Conservation (phyloP, 1,284 basidiomycete species). For the Cutaneotrichosporon sp. region DNA sequence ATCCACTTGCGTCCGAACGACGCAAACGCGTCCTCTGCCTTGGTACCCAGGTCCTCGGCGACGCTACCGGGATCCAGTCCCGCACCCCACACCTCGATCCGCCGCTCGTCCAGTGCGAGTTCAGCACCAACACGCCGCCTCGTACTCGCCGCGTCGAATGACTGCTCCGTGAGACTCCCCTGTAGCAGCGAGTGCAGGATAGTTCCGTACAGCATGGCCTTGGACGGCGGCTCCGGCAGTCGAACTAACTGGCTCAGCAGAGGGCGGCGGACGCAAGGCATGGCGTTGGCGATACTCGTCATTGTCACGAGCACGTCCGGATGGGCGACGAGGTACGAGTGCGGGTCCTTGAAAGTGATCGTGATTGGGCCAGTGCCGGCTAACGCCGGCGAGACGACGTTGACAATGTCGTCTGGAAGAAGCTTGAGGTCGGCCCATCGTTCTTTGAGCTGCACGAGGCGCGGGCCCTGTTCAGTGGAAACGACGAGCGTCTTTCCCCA, state of each 20-base stretch:
- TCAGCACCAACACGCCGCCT: conserved; percentile 31
- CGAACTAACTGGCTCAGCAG: conserved; percentile 63
- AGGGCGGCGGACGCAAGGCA: conserved; percentile 75
- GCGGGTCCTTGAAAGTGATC: conserved; percentile 38
- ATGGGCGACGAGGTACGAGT: conserved; percentile 63
- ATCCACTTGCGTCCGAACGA: conserved; percentile 44
- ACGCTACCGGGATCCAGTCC: conserved; percentile 43
- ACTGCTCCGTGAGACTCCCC: conserved; percentile 55
- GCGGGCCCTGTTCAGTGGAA: conserved; percentile 9
- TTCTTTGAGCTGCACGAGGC: conserved; percentile 41
- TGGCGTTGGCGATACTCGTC: conserved; percentile 74
- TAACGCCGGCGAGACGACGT: conserved; percentile 56
- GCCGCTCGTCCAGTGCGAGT: conserved; percentile 33
- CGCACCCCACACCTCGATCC: conserved; percentile 45
- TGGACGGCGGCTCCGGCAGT: conserved; percentile 49
- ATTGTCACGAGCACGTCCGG: conserved; percentile 85
- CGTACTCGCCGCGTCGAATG: conserved; percentile 32
- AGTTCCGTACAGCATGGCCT: conserved; percentile 72
- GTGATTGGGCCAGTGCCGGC: conserved; percentile 22
- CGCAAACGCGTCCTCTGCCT: conserved; percentile 39
- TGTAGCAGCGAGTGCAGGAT: conserved; percentile 87
- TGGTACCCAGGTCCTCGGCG: conserved; percentile 37
- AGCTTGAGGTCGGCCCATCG: conserved; percentile 39
- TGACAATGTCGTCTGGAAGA: conserved; percentile 64
- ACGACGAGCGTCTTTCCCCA: conserved; percentile 35